Evolutionary conservation across 352 stramenopile genomes (phyloP).

Genomic region (Elongisporangium anandrum): DNA sequence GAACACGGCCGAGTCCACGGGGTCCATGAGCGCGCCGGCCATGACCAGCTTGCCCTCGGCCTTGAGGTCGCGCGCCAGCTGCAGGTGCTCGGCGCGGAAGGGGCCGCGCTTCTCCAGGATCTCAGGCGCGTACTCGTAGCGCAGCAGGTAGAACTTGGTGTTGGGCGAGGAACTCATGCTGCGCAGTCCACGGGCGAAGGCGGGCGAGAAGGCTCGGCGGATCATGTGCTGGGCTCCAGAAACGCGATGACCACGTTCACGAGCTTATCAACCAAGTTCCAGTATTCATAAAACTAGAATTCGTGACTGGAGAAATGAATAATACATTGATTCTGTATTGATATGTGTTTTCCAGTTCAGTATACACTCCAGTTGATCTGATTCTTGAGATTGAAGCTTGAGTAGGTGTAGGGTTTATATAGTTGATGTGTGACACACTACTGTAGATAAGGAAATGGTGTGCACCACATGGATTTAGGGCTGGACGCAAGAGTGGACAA

Average conservation of each 20-base stretch:
- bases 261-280: too few species aligned
- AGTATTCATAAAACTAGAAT: background rate
- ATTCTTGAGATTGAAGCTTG: background rate
- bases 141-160: conserved; percentile 70
- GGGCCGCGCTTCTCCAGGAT: conserved; percentile 67
- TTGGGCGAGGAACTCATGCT: conserved; percentile 4
- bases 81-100: conserved; percentile 63
- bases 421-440: background rate
- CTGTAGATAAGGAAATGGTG: background rate
- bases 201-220: conserved; percentile 31
- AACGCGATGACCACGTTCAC: too few species aligned
- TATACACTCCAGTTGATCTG: background rate
- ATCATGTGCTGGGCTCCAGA: background rate
- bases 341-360: background rate
- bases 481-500: background rate
- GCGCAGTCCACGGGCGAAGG: conserved; percentile 1
- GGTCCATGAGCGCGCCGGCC: conserved; percentile 65
- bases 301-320: background rate
- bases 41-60: conserved; percentile 59
- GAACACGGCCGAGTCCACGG: conserved; percentile 53
- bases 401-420: background rate
- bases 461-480: background rate
- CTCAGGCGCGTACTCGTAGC: conserved; percentile 71
- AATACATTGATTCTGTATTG: too few species aligned
- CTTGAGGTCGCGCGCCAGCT: conserved; percentile 43